phyloP scores from a whole-genome alignment of 208 protist genomes.

The Wallacemonas sp. region DNA sequence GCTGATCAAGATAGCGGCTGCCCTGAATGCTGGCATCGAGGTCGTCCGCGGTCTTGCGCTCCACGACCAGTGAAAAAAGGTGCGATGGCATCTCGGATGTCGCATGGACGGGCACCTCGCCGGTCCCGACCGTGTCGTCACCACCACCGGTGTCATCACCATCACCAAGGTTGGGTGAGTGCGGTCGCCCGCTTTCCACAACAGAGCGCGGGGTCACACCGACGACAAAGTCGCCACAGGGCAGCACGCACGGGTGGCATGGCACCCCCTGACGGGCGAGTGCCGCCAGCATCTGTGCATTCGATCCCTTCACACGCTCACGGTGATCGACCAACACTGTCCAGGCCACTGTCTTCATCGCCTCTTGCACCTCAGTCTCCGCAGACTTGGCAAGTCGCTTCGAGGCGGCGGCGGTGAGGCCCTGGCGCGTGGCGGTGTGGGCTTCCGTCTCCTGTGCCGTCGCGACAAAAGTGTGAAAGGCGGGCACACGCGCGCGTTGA shows the following conservation, averaged over 20 bases:
- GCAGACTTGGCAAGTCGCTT: slow-evolving; percentile 8
- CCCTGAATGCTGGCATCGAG: slow-evolving; percentile 70
- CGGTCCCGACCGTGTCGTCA: not conserved
- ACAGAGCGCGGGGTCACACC: no score
- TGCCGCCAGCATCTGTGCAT: slow-evolving; percentile 46
- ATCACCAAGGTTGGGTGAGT: not conserved
- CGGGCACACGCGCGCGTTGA: not conserved
- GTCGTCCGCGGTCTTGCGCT: slow-evolving; percentile 80
- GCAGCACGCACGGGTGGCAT: slow-evolving; percentile 49
- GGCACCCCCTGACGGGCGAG: slow-evolving; percentile 40
- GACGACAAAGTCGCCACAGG: slow-evolving; percentile 71
- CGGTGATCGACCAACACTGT: slow-evolving; percentile 74
- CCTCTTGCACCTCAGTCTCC: slow-evolving; percentile 15
- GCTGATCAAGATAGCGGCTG: slow-evolving; percentile 69
- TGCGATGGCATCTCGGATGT: slow-evolving; percentile 13
- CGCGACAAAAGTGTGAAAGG: slow-evolving; percentile 7
- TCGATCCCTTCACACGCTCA: slow-evolving; percentile 45
- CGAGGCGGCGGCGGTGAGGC: not conserved
- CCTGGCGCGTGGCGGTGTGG: not conserved
- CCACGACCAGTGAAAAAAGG: slow-evolving; percentile 65
- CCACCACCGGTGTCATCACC: not conserved
- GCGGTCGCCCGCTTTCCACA: no score
- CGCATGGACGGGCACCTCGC: not conserved
- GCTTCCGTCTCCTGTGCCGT: not conserved
- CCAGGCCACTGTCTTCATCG: slow-evolving; percentile 31